Percentiles rank a stretch among this genome's conserved stretches.
phyloP scores from a whole-genome alignment of 2,329 filamentous ascomycete genomes.

The Trichoderma gracile region DNA sequence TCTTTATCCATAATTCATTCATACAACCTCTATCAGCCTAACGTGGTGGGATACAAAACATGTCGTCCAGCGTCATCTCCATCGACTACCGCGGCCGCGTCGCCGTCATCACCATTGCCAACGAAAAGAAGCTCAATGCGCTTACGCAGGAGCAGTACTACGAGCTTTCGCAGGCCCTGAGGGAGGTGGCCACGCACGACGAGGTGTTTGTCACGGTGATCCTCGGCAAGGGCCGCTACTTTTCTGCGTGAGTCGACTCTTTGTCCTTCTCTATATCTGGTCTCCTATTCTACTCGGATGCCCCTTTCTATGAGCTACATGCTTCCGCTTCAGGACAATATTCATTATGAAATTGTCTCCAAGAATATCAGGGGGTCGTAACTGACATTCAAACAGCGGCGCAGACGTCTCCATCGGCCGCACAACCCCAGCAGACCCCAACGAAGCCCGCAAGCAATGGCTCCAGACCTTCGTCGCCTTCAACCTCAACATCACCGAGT shows the following conservation, averaged over 20 bases:
- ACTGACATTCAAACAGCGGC: slow-evolving; percentile 54
- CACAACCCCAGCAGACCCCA: slow-evolving; percentile 41
- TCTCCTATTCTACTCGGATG: neutral
- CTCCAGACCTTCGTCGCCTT: slow-evolving; percentile 73
- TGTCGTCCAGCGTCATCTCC: slow-evolving; percentile 34
- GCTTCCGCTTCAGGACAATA: neutral
- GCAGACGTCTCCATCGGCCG: slow-evolving; percentile 69
- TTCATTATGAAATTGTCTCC: neutral
- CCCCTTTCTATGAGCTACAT: neutral
- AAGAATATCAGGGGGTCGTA: neutral
- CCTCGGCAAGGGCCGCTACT: slow-evolving; percentile 78
- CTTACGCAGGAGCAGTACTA: slow-evolving; percentile 74
- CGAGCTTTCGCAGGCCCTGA: slow-evolving; percentile 68
- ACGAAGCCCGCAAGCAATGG: slow-evolving; percentile 53
- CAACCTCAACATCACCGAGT: slow-evolving; percentile 86
- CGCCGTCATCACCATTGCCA: slow-evolving; percentile 82
- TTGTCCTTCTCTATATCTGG: neutral
- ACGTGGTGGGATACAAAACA: neutral
- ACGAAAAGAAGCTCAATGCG: slow-evolving; percentile 84
- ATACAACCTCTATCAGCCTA: too few species aligned
- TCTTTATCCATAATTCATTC: neutral
- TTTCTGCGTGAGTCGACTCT: slow-evolving; percentile 73
- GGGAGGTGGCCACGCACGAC: slow-evolving; percentile 74
- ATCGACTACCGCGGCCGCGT: slow-evolving; percentile 46
- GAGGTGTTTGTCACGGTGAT: slow-evolving; percentile 84